Evolutionary conservation across 306 rosid genomes (phyloP), one percentile per base, ranked within the genome.

Genomic region (Begonia masoniana): DNA sequence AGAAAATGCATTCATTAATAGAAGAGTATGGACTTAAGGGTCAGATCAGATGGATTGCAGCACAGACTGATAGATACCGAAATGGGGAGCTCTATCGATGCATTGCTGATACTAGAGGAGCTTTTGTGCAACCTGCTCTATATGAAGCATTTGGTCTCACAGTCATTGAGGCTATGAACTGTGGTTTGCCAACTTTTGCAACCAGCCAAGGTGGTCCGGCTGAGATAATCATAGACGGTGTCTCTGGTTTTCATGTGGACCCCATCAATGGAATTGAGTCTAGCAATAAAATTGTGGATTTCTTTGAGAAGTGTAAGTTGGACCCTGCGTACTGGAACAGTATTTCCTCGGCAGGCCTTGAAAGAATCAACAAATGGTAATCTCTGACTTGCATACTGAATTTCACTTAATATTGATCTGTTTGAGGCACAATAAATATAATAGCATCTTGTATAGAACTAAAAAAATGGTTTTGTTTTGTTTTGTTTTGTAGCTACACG

Each of bases 141-240:
- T 89, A 82, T 71, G 97, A 89, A 76, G 95, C 97, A 55, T 89
- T 88, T 57, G 97, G 97, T 35, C 81, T 89, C 14, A 89, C 97
- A 16, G 97, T 89, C 67, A 89, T 89, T 53, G 97, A 89, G 76
- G 97, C 97, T 68, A 89, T 89, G 97, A 89, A 80, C 74, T 85
- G 89, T 61, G 97, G 95, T 52, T 67, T 89, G 60, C 95, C 97
- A 15, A 85, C 95, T 23, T 89, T 89, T 81, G 97, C 95, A 19
- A 89, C 97, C 42, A 89, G 77, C 57, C 97, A 89, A 80, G 97
- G 97, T 15, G 97, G 97, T 36, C 97, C 97, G 0, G 94, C 97
- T 47, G 95, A 89, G 77, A 85, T 85, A 60, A 82, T 89, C 49
- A 78, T 85, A 43, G 95, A 85, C 73, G 94, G 76, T 7, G 67